Percentiles rank a stretch among this genome's conserved stretches.
These are phyloP conservation scores for Kwoniella heveanensis DNA, from an alignment of 768 basidiomycete species.

Conservation along the genomic window DNA sequence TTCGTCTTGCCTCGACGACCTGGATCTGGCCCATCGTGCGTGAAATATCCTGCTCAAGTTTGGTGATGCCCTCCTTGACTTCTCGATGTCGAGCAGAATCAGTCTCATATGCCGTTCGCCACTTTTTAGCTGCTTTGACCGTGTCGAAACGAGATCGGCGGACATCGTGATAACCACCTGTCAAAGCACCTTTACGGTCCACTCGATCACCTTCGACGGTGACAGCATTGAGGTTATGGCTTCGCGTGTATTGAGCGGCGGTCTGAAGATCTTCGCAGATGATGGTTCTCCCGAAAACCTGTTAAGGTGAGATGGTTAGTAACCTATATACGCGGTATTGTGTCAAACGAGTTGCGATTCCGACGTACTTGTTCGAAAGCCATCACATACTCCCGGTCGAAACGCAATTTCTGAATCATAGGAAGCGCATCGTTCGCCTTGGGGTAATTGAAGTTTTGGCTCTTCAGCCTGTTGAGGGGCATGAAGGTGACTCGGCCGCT, in stretches of 20 bases:
- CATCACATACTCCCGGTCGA: constrained; percentile 68
- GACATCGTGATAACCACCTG: constrained; percentile 93
- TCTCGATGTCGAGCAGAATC: constrained; percentile 70
- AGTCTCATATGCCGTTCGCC: constrained; percentile 71
- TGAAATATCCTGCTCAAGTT: constrained; percentile 85
- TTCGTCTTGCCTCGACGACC: constrained; percentile 69
- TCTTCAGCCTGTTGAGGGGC: constrained; percentile 89
- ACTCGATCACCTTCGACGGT: constrained; percentile 97
- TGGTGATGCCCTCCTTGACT: constrained; percentile 69
- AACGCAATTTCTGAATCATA: constrained; percentile 80
- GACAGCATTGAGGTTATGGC: constrained; percentile 92
- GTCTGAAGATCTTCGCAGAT: constrained; percentile 90
- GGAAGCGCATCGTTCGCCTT: constrained; percentile 57
- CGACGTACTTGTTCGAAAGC: constrained; percentile 78
- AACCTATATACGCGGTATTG: not conserved
- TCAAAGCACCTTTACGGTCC: constrained; percentile 91
- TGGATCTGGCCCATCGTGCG: constrained; percentile 71
- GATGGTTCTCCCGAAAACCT: constrained; percentile 93
- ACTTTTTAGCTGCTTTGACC: constrained; percentile 72
- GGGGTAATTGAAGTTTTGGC: constrained; percentile 66
- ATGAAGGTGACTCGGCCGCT: constrained; percentile 96
- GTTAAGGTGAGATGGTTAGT: not conserved
- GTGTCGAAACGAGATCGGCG: constrained; percentile 86
- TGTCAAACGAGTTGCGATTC: not conserved
- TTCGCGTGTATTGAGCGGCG: constrained; percentile 90